Evolutionary conservation across 768 basidiomycete species (phyloP), one percentile per base, ranked within the genome.

Genomic region (Auricularia heimuer): DNA sequence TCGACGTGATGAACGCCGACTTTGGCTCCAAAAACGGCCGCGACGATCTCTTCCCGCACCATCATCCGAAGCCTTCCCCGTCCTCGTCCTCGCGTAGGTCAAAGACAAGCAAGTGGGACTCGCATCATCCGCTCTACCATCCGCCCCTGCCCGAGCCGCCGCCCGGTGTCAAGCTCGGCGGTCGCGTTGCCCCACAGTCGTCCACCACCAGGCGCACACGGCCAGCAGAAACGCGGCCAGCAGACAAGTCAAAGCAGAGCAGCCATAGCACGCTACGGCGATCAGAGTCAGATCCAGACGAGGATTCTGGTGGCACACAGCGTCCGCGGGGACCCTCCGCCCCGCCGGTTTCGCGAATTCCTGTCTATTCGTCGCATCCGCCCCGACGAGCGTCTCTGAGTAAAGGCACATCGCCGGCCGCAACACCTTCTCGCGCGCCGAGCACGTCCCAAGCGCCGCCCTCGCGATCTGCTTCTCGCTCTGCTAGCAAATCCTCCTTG

Each of bases 111-210:
- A 84, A 85, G 68, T 64, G 63, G 63, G 77, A 81, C 7, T 79
- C 80, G 58, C 84, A 87, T 68, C 88, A 92, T 71, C 89, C 89
- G 54, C 78, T 93, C 16, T 88, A 89, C 70, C 88, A 89, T 67
- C 92, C 92, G 3, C 92, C 92, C 1, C 76, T 94, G 54, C 92
- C 92, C 8, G 89, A 82, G 0, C 92, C 92, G 18, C 92, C 92
- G 3, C 90, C 90, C 3, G 91, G 91, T 1, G 72, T 92, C 12
- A 81, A 85, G 11, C 82, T 93, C 34, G 89, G 90, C 1, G 76
- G 72, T 14, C 70, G 67, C 2, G 24, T 70, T 39, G 68, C 72
- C 45, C 69, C 42, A 7, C 39, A 16, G 24, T 47, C 39, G 63
- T 35, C 24, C 63, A 64, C 44, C 47, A 56, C 36, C 54, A 66